Evolutionary conservation across 2,329 filamentous ascomycete species (phyloP), one percentile per base, ranked within the genome.

Genomic region (Bisporella sp.): DNA sequence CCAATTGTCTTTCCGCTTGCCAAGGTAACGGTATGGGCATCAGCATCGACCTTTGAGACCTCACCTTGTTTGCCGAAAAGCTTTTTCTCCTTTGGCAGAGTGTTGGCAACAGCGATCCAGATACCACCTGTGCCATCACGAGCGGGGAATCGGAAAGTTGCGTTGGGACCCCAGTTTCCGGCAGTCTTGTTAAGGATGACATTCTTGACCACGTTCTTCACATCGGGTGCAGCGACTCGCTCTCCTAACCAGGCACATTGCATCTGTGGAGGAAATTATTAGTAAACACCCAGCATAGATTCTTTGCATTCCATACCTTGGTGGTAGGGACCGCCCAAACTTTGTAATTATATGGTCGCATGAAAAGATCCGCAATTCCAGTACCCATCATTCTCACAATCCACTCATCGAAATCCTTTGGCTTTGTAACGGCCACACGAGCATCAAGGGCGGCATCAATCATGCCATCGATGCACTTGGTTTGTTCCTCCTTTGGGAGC

Each of bases 331-430:
- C 92, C 56, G 93, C 93, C 93, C 93, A 99, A 68, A 99, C 93
- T 77, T 99, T 99, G 84, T 85, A 99, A 82, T 99, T 99, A 81
- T 99, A 99, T 49, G 93, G 93, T 64, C 93, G 81, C 93, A 99
- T 99, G 81, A 99, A 99, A 63, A 92, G 79, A 70, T 99, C 84
- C 60, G 91, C 92, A 65, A 99, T 79, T 63, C 92, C 92, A 63
- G 81, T 75, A 64, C 93, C 93, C 74, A 87, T 91, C 76, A 87
- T 95, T 65, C 93, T 84, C 63, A 97, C 70, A 66, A 97, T 97
- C 91, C 91, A 97, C 77, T 99, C 90, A 67, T 99, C 93, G 64
- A 99, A 99, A 75, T 95, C 79, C 77, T 91, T 86, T 63, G 93
- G 93, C 79, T 97, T 97, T 59, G 83, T 89, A 74, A 82, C 92